phyloP scores from a whole-genome alignment of 176 grass and related monocot genomes.

The Puccinellia tenuiflora region DNA sequence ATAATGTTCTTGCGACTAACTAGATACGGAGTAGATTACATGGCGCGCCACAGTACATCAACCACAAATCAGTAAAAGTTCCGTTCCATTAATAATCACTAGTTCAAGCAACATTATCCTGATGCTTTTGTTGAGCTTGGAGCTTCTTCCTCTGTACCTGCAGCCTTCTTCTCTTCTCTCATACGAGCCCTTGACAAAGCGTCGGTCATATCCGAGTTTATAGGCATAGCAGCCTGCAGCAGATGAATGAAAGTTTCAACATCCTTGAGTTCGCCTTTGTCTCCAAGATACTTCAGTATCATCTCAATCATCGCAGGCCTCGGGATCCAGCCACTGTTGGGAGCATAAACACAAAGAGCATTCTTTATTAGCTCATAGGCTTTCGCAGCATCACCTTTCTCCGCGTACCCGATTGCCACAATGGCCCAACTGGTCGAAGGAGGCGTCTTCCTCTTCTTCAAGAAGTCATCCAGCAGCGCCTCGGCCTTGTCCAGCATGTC shows the following conservation, averaged over 20 bases:
- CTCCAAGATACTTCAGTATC: conserved; percentile 57
- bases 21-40: not conserved
- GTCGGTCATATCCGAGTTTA: conserved; percentile 51
- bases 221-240: conserved; percentile 55
- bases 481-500: conserved; percentile 66
- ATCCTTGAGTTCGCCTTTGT: conserved; percentile 47
- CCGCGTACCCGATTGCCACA: conserved; percentile 57
- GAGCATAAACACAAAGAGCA: conserved; percentile 46
- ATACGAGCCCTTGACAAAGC: conserved; percentile 44
- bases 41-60: not conserved
- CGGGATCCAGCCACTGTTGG: conserved; percentile 51
- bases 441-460: conserved; percentile 59
- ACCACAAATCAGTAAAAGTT: not conserved
- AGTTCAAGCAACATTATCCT: not conserved
- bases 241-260: conserved; percentile 55
- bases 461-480: conserved; percentile 38
- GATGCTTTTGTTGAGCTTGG: conserved; percentile 4
- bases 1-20: not conserved
- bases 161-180: conserved; percentile 45
- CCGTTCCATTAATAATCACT: not conserved
- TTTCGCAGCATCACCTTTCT: conserved; percentile 48
- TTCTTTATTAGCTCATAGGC: conserved; percentile 65
- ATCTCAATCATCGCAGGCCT: conserved; percentile 42
- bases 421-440: conserved; percentile 62
- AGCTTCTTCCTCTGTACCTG: conserved; percentile 24